Base-by-base conservation (phyloP, 495 filamentous ascomycete genomes). In the Aspergillus panamensis region DNA sequence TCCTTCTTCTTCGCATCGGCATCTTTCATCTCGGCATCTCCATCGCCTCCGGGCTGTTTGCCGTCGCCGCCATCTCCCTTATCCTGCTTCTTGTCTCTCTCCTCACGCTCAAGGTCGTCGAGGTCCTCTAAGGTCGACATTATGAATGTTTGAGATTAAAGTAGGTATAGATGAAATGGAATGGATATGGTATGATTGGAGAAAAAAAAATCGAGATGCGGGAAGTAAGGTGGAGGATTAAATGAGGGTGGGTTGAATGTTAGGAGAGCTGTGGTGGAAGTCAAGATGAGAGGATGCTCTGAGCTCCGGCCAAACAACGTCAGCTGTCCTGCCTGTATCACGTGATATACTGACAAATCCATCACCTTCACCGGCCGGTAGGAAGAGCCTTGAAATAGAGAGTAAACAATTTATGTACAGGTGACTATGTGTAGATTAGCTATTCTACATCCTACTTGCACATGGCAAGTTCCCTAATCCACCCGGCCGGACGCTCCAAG, bases 71-170 rank as follows among this genome's bases (percentile, higher is more conserved):
- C 77, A 65, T 82, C 74, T 13, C 72, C 76, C 73, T 86, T 74
- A 72, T 87, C 79, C 59, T 84, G 75, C 67, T 87, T 86, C 66
- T 89, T 84, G 69, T 91, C 86, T 79, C 89, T 89, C 69, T 82
- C 77, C 66, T 92, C 90, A 60, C 86, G 84, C 79, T 88, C 85
- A 66, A 87, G 77, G 67, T 85, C 84, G 65, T 92, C 89, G 67
- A 89, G 85, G 75, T 93, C 88, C 81, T 93, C 90, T 67, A 89
- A 80, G 57, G 90, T 92, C 55, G 91, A 90, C 91, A 95, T 95
- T 64, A 54, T 72, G 60, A 54, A 37, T 49, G 52, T 52, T 48
- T 56, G n/a, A 50, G 13, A 12, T 44, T 48, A 3, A 37, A 40
- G 45, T 10, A 44, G 19, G 31, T 39, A 47, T 12, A 12, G 21